A percentile compares a stretch with the other conserved stretches of the same genome.
These are phyloP conservation scores for Stipa capillata DNA, from an alignment of 176 grass and related monocot genomes.

Conservation along the genomic window DNA sequence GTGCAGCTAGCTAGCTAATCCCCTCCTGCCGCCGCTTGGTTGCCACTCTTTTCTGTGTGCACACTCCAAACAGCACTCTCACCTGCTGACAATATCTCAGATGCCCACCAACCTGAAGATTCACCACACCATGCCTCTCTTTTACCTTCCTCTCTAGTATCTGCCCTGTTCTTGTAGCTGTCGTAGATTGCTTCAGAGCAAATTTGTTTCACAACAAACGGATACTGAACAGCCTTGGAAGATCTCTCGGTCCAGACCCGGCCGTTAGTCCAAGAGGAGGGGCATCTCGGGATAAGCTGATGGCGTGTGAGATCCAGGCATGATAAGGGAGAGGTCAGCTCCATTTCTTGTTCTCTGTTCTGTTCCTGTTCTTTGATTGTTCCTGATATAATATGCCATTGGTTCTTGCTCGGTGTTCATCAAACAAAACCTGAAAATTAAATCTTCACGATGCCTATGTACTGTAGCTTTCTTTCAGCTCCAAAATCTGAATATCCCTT, in stretches of 20 bases:
- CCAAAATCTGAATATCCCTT: neutral
- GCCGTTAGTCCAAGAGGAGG: neutral
- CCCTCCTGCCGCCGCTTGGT: neutral
- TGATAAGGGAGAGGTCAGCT: neutral
- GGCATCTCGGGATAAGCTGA: neutral
- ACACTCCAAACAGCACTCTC: neutral
- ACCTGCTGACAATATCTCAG: conserved; percentile 2
- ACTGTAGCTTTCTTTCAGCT: neutral
- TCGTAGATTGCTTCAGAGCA: neutral
- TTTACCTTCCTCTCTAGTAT: neutral
- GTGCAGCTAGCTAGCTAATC: neutral
- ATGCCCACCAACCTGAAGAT: conserved; percentile 16
- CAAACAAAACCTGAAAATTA: neutral
- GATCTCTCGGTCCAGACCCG: neutral
- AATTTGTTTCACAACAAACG: too few species aligned
- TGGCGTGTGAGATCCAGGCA: neutral
- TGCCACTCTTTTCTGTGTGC: conserved; percentile 2
- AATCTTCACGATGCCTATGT: neutral
- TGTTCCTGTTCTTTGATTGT: neutral
- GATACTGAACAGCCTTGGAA: too few species aligned
- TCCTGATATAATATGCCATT: too few species aligned
- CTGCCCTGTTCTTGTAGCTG: neutral
- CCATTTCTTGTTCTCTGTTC: neutral
- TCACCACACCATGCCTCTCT: neutral
- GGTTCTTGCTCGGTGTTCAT: neutral